Evolutionary conservation across 306 rosid species (phyloP), one percentile per base, ranked within the genome.

Genomic region (Argentina anserina): DNA sequence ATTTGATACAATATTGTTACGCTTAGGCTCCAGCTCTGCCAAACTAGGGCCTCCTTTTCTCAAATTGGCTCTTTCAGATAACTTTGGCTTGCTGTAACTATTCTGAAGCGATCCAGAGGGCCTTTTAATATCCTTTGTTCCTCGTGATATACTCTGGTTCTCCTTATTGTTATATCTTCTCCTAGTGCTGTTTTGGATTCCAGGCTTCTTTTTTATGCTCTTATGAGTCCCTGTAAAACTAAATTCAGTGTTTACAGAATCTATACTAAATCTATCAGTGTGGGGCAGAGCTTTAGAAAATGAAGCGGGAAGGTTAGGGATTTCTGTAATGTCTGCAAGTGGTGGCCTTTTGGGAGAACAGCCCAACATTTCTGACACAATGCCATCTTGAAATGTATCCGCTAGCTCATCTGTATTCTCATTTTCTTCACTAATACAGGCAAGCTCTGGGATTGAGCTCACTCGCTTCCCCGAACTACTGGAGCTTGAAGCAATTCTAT

Each of bases 361-460:
- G 6, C 55, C 2, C 25, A 71, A 9, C 9, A 26, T 70, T 53
- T 76, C 82, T 11, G 81, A 75, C 66, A 59, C 81, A 73, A 75
- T 74, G 73, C 74, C 87, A 37, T 56, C 80, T 20, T n/a, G n/a
- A n/a, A 76, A 79, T 39, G 81, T 77, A 58, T 85, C 84, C 58
- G 84, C 85, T 36, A 81, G 72, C 75, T 88, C 99, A 47, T n/a
- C n/a, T n/a, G n/a, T n/a, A 47, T 81, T 89, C 85, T 95, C 99
- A 71, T 84, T 86, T 83, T 90, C 99, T 84, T 95, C 99, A 45
- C 46, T 75, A 62, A 95, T 92, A 86, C 93, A 86, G 40, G 97
- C 97, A 78, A 95, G 99, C 75, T 95, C 99, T 33, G 75, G 75
- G 71, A 76, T 88, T 75, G 78, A 82, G 87, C 86, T 88, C 76